Base-by-base conservation (phyloP, 2,329 filamentous ascomycete species). In the Lachnellula willkommii region DNA sequence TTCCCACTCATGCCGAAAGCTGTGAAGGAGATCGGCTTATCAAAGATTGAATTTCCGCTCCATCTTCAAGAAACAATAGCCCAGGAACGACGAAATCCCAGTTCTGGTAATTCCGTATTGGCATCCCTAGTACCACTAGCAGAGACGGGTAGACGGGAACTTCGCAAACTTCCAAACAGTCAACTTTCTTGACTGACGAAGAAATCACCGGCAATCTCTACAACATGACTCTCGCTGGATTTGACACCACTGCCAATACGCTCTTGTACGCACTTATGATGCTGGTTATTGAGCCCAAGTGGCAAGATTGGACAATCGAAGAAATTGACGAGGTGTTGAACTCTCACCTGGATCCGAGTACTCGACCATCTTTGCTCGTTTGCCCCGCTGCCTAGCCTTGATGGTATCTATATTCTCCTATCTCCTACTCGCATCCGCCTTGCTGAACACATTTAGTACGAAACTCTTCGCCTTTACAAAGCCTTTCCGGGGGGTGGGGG, bases 401-500 rank as follows among this genome's bases (percentile, higher is more conserved):
- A 52, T 60, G 74, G 79, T 81, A 26, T 26, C 1, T 26, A 26
- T 6, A 26, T 26, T 4, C 24, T 26, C 24, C 24, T 26, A 4
- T 26, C 24, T 3, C 24, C 1, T 20, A 26, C 24, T 4, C 24
- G 24, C 24, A 26, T 1, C 24, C 24, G 4, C 24, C 24, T 4
- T 26, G 2, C 24, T 26, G 24, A 26, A 26, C 24, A 26, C 24
- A 26, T 26, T 26, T 26, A 26, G 24, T 26, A 26, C 59, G 80
- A 83, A 68, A 75, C 77, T 46, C 72, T 83, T 20, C 76, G 81
- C 35, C 65, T 83, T 14, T 69, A 81, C n/a, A 77, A n/a, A n/a
- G n/a, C 20, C 20, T 20, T 20, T 20, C 2, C 20, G 20, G 1
- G 20, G 20, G 20, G 20, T 1, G 20, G 20, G 20, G 20, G 20